Evolutionary conservation across 306 rosid species (phyloP).

Genomic region (Sesbania bispinosa): DNA sequence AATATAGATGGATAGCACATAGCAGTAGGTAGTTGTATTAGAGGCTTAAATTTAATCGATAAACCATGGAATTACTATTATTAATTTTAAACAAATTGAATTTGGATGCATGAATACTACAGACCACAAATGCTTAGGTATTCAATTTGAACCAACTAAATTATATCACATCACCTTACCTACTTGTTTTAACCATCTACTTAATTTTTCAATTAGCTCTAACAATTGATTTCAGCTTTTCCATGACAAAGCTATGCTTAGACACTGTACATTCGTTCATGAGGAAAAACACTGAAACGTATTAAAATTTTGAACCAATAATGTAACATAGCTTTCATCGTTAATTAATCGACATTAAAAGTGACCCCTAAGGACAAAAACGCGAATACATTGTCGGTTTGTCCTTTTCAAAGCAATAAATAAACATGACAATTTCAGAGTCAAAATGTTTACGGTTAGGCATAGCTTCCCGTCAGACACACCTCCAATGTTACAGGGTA

Average conservation of each 20-base stretch:
- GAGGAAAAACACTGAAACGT: neutral
- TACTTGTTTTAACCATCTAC: too few species aligned
- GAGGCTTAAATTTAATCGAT: constrained; percentile 16
- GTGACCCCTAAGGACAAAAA: neutral
- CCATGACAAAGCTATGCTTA: neutral
- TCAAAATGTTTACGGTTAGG: neutral
- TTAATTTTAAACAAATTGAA: neutral
- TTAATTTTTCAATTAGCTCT: constrained; percentile 22
- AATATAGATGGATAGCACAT: constrained; percentile 11
- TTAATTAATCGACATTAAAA: neutral
- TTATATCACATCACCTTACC: too few species aligned
- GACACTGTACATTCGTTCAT: neutral
- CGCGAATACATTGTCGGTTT: neutral
- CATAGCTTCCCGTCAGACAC: neutral
- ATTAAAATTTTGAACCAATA: neutral
- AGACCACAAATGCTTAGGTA: neutral
- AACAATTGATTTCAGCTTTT: constrained; percentile 25
- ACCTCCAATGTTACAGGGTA: neutral
- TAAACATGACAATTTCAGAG: neutral
- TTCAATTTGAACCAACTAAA: too few species aligned
- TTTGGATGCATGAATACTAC: neutral
- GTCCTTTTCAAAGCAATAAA: neutral
- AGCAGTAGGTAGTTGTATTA: constrained; percentile 3
- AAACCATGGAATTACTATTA: neutral
- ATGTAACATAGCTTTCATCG: neutral